phyloP scores from a whole-genome alignment of 2,329 filamentous ascomycete genomes.

The Septoria linicola region DNA sequence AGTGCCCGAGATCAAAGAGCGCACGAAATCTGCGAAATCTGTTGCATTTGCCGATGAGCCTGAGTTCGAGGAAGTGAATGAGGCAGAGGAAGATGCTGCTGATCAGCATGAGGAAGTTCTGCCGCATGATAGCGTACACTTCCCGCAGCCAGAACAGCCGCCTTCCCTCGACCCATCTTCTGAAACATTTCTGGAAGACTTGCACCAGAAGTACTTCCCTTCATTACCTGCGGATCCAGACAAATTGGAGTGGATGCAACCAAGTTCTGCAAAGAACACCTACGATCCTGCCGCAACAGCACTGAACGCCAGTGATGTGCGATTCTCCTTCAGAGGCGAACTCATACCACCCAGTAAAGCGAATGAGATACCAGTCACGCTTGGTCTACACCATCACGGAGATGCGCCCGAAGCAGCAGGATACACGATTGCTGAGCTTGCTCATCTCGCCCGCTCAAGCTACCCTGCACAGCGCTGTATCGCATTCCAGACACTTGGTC shows the following conservation, averaged over 20 bases:
- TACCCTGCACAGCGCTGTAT: constrained; percentile 87
- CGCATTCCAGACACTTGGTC: constrained; percentile 85
- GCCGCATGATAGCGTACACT: constrained; percentile 51
- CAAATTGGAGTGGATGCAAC: constrained; percentile 86
- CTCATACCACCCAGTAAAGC: constrained; percentile 76
- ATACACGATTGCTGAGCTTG: constrained; percentile 86
- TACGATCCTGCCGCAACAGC: constrained; percentile 77
- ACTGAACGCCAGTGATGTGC: constrained; percentile 72
- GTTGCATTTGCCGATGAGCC: constrained; percentile 29
- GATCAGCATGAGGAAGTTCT: constrained; percentile 12
- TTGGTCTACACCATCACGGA: constrained; percentile 90
- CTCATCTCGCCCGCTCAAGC: constrained; percentile 73
- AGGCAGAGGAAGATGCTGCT: neutral
- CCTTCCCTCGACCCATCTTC: constrained; percentile 81
- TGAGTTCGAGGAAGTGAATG: constrained; percentile 7
- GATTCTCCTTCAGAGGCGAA: constrained; percentile 83
- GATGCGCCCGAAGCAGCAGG: constrained; percentile 90
- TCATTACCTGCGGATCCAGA: constrained; percentile 79
- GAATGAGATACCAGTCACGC: constrained; percentile 69
- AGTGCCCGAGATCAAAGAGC: constrained; percentile 1
- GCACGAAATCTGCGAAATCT: constrained; percentile 24
- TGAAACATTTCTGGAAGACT: constrained; percentile 75
- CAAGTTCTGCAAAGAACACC: constrained; percentile 58
- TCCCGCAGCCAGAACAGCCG: constrained; percentile 55
- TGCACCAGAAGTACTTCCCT: constrained; percentile 94